Evolutionary conservation across 140 eudicot species (phyloP), one percentile per base, ranked within the genome.

Genomic region (Oenanthe javanica): DNA sequence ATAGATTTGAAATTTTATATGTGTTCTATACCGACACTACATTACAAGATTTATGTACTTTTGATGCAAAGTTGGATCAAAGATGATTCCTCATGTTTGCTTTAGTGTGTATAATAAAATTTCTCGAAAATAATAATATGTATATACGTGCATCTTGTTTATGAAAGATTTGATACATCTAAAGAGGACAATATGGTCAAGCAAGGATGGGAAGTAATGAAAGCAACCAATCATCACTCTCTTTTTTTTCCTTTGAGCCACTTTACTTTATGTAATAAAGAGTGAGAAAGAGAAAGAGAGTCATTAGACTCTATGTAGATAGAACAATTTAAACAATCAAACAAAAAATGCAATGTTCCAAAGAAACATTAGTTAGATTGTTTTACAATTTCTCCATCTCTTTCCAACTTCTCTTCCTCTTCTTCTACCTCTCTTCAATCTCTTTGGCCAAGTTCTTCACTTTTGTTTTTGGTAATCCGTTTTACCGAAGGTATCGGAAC

Each of bases 261-360:
- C 87, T 84, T 83, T 80, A 84, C 82, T 79, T 52, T 73, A 79
- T 83, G 85, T 78, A 75, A 75, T 81, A 49, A 74, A 77, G 78
- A 77, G 74, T 46, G 21, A 27, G 67, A 61, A 23, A 23, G 38
- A 23, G 38, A 61, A 21, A 72, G 48, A 76, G 67, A 75, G 51
- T 79, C 81, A 67, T 64, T 81, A 57, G 83, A 77, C 78, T 79
- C 75, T 36, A 80, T 16, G 54, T 64, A 48, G 48, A 21, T 43
- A 10, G 23, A 49, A 50, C 31, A 84, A 57, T 42, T 72, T 67
- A 72, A 85, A 78, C 43, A 74, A 16, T 81, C 55, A 49, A 75
- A 12, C 76, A 84, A 82, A 90, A 87, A 84, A 93, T 92, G 91
- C 96, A 90, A 92, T 94, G 96, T 85, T 88, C 96, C 61, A 87